Base-by-base conservation (phyloP, 257 asterid genomes). In the Solanum habrochaites region DNA sequence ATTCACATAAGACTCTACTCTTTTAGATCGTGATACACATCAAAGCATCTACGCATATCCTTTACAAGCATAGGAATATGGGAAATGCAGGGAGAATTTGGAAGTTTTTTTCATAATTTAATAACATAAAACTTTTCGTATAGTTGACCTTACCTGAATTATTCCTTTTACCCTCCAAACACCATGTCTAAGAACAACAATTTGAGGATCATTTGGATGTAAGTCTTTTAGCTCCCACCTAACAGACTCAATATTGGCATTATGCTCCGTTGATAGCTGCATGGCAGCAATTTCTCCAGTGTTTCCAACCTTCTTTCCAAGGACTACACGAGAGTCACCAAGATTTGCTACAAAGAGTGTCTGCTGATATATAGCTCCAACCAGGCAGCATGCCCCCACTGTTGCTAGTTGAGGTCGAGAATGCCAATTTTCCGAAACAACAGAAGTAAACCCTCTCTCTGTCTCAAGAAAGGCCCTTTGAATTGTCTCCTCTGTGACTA, bases 351-450 rank as follows among this genome's bases (percentile, higher is more conserved):
- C 84, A 27, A 90, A 88, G 37, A 90, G 92, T 37, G 92, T 90
- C 85, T 88, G 90, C 87, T 87, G 88, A 83, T 49, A 86, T 43
- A 90, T 90, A 16, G 89, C 90, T 40, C 92, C 92, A 32, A 90
- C 92, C 85, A 96, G 94, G 90, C 98, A 96, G 93, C 98, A 96
- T 8, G 98, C 90, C 10, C 98, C 98, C 47, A 93, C 95, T 14
- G 98, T 95, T 27, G 98, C 98, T 85, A 96, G 89, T 87, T 95
- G 94, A 25, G 98, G 98, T 89, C 62, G 83, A 88, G 88, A 86
- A 39, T 84, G 85, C 90, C 90, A 88, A 60, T 75, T 69, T 52
- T 90, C 92, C 1, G 90, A 88, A 80, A 88, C 92, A 43, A 88
- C 85, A 88, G 87, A 56, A 37, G 92, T 88, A 83, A 90, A 90